Conservation (phyloP, 2,329 filamentous ascomycete genomes). For the Hymenoscyphus fraxineus region DNA sequence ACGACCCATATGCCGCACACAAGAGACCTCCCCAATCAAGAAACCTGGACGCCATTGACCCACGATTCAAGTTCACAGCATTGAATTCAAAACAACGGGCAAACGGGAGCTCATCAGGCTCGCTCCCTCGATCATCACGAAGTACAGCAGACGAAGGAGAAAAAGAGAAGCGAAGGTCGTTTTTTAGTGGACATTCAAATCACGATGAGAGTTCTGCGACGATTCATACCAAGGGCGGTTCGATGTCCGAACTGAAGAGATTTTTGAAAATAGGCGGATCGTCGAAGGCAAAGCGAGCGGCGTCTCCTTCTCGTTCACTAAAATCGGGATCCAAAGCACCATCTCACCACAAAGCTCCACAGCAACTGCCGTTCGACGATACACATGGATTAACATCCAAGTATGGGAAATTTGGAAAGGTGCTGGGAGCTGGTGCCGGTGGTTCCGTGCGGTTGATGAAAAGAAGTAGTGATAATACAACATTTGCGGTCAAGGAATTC, state of each 20-base stretch:
- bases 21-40: slow-evolving; percentile 68
- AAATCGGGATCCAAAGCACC: slow-evolving; percentile 48
- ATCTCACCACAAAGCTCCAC: slow-evolving; percentile 44
- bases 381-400: slow-evolving; percentile 87
- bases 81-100: slow-evolving; percentile 66
- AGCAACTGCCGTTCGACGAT: slow-evolving; percentile 84
- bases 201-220: slow-evolving; percentile 45
- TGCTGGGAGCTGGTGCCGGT: slow-evolving; percentile 88
- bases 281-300: slow-evolving; percentile 62
- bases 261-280: slow-evolving; percentile 82
- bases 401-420: slow-evolving; percentile 93
- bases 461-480: slow-evolving; percentile 83
- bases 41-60: slow-evolving; percentile 66
- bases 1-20: slow-evolving; percentile 84
- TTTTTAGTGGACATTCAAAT: slow-evolving; percentile 38
- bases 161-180: slow-evolving; percentile 52
- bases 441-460: slow-evolving; percentile 94
- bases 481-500: slow-evolving; percentile 98
- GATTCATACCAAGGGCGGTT: slow-evolving; percentile 60
- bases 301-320: slow-evolving; percentile 56
- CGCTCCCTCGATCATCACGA: slow-evolving; percentile 42
- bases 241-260: slow-evolving; percentile 93
- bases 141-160: slow-evolving; percentile 40
- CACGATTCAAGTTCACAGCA: slow-evolving; percentile 70
- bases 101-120: slow-evolving; percentile 52